phyloP scores from a whole-genome alignment of 2,329 filamentous ascomycete species.

The Cladophialophora immunda region DNA sequence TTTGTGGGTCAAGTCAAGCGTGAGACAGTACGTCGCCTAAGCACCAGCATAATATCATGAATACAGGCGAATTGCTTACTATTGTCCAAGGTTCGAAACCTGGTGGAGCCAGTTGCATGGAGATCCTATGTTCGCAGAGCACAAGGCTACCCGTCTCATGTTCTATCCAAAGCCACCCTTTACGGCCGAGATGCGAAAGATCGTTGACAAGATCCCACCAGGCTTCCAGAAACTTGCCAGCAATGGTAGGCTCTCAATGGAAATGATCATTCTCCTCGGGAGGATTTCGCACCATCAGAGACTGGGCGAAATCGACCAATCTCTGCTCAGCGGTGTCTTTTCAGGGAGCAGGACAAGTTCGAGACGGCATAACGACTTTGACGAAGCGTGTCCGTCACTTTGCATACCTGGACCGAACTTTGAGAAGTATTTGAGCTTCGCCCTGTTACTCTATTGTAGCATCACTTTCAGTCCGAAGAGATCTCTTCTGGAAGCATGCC shows the following conservation, averaged over 20 bases:
- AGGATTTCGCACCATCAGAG: constrained; percentile 4
- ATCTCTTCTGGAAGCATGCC: neutral
- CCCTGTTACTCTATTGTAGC: neutral
- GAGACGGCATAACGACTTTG: neutral
- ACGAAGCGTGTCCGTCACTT: constrained; percentile 13
- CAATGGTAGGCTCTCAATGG: neutral
- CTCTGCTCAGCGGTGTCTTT: neutral
- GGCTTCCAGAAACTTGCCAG: constrained; percentile 7
- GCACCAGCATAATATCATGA: neutral
- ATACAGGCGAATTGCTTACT: neutral
- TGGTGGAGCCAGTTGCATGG: constrained; percentile 9
- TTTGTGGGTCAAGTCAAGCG: neutral
- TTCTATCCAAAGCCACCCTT: neutral
- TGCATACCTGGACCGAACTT: neutral
- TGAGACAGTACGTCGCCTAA: constrained; percentile 8
- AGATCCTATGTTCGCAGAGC: neutral
- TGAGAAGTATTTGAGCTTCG: constrained; percentile 2
- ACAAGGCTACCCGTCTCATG: neutral
- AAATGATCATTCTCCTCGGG: constrained; percentile 13
- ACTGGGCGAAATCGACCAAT: neutral
- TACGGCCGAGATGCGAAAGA: neutral
- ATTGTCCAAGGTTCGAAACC: constrained; percentile 1
- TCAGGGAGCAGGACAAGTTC: too few relatives aligned
- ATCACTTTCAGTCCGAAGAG: constrained; percentile 9
- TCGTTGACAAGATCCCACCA: neutral